A percentile compares a stretch with the other conserved stretches of the same genome.
Conservation (phyloP, 768 basidiomycete species). For the Boletus rubropictus region DNA sequence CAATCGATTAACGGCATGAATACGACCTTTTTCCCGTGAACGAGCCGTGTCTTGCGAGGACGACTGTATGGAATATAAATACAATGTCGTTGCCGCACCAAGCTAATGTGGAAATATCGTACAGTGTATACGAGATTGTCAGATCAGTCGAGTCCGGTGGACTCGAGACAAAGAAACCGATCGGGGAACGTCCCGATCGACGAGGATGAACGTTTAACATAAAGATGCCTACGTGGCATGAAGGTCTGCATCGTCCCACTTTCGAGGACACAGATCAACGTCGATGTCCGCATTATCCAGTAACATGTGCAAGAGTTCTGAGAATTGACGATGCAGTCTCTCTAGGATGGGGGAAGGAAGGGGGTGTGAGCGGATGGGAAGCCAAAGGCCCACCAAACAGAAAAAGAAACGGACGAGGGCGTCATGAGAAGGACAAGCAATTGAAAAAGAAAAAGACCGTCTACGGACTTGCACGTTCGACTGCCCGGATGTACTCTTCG, state of each 20-base stretch:
- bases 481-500: constrained; percentile 65
- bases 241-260: neutral
- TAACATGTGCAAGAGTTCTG: constrained; percentile 53
- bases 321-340: constrained; percentile 53
- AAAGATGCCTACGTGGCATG: neutral
- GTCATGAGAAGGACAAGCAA: neutral
- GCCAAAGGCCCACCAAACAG: neutral
- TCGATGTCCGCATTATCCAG: constrained; percentile 46
- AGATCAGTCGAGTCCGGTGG: too few species aligned
- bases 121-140: too few species aligned
- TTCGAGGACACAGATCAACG: constrained; percentile 15
- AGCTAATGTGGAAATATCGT: too few species aligned
- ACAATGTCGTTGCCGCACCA: too few species aligned
- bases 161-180: neutral
- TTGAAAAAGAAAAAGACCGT: neutral
- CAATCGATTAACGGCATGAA: too few species aligned
- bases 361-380: neutral
- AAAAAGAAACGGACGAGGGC: neutral
- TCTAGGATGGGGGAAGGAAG: constrained; percentile 36
- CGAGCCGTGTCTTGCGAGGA: too few species aligned
- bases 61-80: too few species aligned
- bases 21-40: too few species aligned
- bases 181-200: neutral
- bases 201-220: neutral
- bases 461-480: constrained; percentile 69